Evolutionary conservation across 2,329 filamentous ascomycete species (phyloP), one percentile per base, ranked within the genome.

Genomic region (Sclerotinia trifoliorum): DNA sequence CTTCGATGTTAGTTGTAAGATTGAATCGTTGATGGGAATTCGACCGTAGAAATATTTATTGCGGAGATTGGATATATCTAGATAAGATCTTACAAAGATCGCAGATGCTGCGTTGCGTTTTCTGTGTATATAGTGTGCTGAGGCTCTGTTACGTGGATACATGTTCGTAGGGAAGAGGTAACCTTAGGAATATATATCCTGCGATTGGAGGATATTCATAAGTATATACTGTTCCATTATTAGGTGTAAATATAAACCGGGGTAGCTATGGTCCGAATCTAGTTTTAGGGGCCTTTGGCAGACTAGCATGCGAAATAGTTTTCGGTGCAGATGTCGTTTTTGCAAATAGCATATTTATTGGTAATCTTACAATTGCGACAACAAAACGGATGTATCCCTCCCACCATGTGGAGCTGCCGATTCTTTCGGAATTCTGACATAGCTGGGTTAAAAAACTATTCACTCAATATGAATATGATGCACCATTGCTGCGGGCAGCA

Each of bases 281-380:
- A 48, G 54, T 26, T 65, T 5, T 68, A 44, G 68, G 68, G 68
- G 68, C 1, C 19, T 68, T 15, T 5, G 3, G 39, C 13, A 15
- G 5, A 2, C 15, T 42, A 5, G 65, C 63, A 24, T 48, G 56
- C 13, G 69, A 70, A 7, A 69, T 63, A 29, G 57, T 71, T 7
- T 29, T 71, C 17, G 66, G 64, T 19, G 76, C 83, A 2, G 80
- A 82, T 35, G 82, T 85, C 0, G 80, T 86, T 77, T 77, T 83
- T 21, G 75, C 75, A 3, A 74, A 74, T n/a, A 76, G 76, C 8
- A 70, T 72, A 3, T 55, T 76, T 2, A 49, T 78, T 15, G 66
- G 74, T 32, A 29, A 29, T 29, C 29, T 5, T 29, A 71, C 74
- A 35, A 72, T 70, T 10, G 54, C 71, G 39, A 74, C 72, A 46